phyloP scores from a whole-genome alignment of 169 alveolate species.

The Plasmodium ovale region DNA sequence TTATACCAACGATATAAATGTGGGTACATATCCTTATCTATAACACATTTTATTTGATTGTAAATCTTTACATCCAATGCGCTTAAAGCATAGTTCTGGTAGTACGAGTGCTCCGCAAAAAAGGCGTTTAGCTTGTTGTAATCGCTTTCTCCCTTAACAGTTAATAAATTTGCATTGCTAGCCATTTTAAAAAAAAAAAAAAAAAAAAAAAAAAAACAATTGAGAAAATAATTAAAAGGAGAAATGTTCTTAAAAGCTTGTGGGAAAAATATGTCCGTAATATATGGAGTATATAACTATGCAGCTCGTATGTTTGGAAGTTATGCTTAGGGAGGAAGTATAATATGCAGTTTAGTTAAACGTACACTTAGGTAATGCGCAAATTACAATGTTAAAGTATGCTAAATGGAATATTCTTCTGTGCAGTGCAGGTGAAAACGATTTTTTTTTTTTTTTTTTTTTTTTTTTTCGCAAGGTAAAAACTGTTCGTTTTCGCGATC shows the following conservation, averaged over 20 bases:
- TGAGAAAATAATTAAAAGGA: neutral
- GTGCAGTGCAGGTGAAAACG: too few relatives aligned
- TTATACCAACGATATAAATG: slow-evolving; percentile 74
- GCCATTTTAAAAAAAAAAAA: slow-evolving; percentile 17
- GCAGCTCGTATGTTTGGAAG: too few relatives aligned
- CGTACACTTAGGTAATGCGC: too few relatives aligned
- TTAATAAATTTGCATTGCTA: slow-evolving; percentile 58
- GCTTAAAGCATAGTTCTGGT: slow-evolving; percentile 41
- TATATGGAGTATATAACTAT: too few relatives aligned
- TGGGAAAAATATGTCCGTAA: too few relatives aligned
- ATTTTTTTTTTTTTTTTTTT: too few relatives aligned
- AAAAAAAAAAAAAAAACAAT: neutral
- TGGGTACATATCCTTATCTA: slow-evolving; percentile 46
- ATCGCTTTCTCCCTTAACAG: slow-evolving; percentile 60
- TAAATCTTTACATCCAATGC: slow-evolving; percentile 47
- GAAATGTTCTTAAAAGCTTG: too few relatives aligned
- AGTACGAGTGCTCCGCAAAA: slow-evolving; percentile 50
- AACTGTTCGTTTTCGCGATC: too few relatives aligned
- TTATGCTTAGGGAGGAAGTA: too few relatives aligned
- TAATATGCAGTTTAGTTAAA: too few relatives aligned
- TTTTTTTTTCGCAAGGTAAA: neutral
- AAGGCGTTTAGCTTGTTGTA: slow-evolving; percentile 37
- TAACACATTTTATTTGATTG: slow-evolving; percentile 37
- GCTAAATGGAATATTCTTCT: too few relatives aligned
- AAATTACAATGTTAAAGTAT: too few relatives aligned